Percentiles rank a stretch among this genome's conserved stretches.
These are phyloP conservation scores for Alternaria atra DNA, from an alignment of 2,329 filamentous ascomycete species.

Conservation along the genomic window DNA sequence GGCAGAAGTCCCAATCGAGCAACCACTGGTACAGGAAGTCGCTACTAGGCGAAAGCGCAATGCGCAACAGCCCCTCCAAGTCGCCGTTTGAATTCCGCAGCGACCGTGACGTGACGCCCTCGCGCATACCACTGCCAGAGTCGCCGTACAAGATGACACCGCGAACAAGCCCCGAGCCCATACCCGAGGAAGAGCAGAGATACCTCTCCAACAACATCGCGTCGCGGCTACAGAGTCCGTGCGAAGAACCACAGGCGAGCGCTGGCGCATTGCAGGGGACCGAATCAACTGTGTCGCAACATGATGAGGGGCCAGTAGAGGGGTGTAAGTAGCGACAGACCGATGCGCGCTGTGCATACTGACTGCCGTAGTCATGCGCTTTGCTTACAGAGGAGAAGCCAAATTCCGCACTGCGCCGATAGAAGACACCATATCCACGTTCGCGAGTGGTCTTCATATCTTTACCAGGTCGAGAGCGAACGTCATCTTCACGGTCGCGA, in stretches of 20 bases:
- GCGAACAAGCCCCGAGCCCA: slow-evolving; percentile 60
- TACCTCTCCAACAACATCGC: slow-evolving; percentile 44
- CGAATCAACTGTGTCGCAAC: slow-evolving; percentile 37
- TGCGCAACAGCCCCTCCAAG: slow-evolving; percentile 55
- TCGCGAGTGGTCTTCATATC: slow-evolving; percentile 67
- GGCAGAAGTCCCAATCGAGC: slow-evolving; percentile 62
- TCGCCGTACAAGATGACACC: slow-evolving; percentile 67
- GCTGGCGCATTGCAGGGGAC: slow-evolving; percentile 34
- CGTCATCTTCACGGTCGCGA: slow-evolving; percentile 68
- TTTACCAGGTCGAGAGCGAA: slow-evolving; percentile 76
- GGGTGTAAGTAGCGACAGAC: slow-evolving; percentile 43
- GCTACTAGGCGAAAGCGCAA: slow-evolving; percentile 49
- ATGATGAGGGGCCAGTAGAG: slow-evolving; percentile 41
- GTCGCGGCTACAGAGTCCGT: slow-evolving; percentile 47
- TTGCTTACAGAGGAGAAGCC: slow-evolving; percentile 86
- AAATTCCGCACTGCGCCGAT: slow-evolving; percentile 87
- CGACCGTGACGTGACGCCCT: slow-evolving; percentile 61
- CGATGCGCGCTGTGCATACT: slow-evolving; percentile 27
- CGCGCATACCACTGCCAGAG: slow-evolving; percentile 68
- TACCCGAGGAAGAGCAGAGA: slow-evolving; percentile 45
- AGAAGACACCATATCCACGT: slow-evolving; percentile 72
- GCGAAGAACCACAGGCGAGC: slow-evolving; percentile 32
- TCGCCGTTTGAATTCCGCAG: slow-evolving; percentile 69
- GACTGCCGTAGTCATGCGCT: slow-evolving; percentile 75
- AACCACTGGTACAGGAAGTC: slow-evolving; percentile 65